A percentile compares a stretch with the other conserved stretches of the same genome.
These are phyloP conservation scores for Aristolochia fimbriata DNA, from an alignment of 164 flowering plant species.

Conservation along the genomic window DNA sequence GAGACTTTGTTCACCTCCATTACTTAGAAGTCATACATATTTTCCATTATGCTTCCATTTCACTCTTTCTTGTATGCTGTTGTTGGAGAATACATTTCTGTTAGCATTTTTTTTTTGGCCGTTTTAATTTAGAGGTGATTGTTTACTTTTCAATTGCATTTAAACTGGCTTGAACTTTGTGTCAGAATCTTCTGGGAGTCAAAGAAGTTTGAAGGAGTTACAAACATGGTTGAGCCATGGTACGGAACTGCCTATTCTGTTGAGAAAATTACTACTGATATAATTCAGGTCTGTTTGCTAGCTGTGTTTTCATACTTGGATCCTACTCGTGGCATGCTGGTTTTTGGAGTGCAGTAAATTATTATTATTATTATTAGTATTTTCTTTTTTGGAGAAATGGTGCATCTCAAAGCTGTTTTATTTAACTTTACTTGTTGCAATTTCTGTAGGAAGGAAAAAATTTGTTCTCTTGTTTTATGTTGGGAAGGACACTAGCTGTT, in stretches of 20 bases:
- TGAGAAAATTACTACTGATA: slow-evolving; percentile 37
- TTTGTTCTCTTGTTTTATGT: too few relatives aligned
- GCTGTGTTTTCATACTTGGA: slow-evolving; percentile 1
- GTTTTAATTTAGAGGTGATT: background rate
- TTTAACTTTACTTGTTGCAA: too few relatives aligned
- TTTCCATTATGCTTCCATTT: too few relatives aligned
- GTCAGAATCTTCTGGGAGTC: slow-evolving; percentile 95
- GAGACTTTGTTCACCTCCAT: too few relatives aligned
- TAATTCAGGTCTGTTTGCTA: slow-evolving; percentile 51
- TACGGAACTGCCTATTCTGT: slow-evolving; percentile 78
- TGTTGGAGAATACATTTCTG: background rate
- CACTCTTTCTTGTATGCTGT: too few relatives aligned
- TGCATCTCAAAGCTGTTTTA: too few relatives aligned
- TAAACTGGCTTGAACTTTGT: background rate
- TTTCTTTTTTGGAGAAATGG: too few relatives aligned
- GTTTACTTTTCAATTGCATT: background rate
- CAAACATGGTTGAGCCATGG: slow-evolving; percentile 89
- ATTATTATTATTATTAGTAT: too few relatives aligned
- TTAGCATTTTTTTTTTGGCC: background rate
- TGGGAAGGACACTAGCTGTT: too few relatives aligned
- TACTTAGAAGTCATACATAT: too few relatives aligned
- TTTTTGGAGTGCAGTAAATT: too few relatives aligned
- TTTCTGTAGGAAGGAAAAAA: too few relatives aligned
- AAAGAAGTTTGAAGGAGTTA: slow-evolving; percentile 71
- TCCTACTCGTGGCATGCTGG: background rate